These are phyloP conservation scores for Phaeosphaeriaceae sp. DNA, from an alignment of 2,329 filamentous ascomycete genomes.

Conservation along the genomic window DNA sequence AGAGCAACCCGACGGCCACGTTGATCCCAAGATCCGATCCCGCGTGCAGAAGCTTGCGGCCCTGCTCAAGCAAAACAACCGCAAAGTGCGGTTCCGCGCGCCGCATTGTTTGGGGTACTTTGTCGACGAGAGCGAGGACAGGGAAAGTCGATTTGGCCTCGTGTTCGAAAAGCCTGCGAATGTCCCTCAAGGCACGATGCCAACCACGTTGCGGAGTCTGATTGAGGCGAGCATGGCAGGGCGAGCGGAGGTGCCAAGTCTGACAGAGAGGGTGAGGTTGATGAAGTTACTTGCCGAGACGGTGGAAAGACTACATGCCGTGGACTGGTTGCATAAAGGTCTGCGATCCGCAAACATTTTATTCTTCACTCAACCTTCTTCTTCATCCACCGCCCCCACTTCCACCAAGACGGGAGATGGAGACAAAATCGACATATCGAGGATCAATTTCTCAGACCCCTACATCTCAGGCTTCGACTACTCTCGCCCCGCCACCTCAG, in stretches of 20 bases:
- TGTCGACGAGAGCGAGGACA: constrained; percentile 38
- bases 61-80: constrained; percentile 41
- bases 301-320: constrained; percentile 62
- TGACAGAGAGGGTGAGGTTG: constrained; percentile 61
- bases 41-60: constrained; percentile 43
- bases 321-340: constrained; percentile 67
- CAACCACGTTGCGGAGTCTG: constrained; percentile 58
- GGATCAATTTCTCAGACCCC: constrained; percentile 51
- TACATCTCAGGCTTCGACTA: constrained; percentile 64
- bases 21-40: constrained; percentile 35
- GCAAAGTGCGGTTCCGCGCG: constrained; percentile 39
- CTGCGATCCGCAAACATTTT: constrained; percentile 62
- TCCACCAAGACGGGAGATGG: not conserved
- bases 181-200: constrained; percentile 48
- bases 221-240: constrained; percentile 35
- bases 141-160: constrained; percentile 57
- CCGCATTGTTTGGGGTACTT: constrained; percentile 48
- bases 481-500: constrained; percentile 57
- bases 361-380: constrained; percentile 50
- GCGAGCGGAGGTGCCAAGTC: constrained; percentile 49
- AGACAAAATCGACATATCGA: not conserved
- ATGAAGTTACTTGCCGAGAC: constrained; percentile 61
- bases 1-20: constrained; percentile 20
- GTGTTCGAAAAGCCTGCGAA: constrained; percentile 60
- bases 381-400: not conserved